phyloP scores from a whole-genome alignment of 768 basidiomycete species.

The Tubosaeta sp. region DNA sequence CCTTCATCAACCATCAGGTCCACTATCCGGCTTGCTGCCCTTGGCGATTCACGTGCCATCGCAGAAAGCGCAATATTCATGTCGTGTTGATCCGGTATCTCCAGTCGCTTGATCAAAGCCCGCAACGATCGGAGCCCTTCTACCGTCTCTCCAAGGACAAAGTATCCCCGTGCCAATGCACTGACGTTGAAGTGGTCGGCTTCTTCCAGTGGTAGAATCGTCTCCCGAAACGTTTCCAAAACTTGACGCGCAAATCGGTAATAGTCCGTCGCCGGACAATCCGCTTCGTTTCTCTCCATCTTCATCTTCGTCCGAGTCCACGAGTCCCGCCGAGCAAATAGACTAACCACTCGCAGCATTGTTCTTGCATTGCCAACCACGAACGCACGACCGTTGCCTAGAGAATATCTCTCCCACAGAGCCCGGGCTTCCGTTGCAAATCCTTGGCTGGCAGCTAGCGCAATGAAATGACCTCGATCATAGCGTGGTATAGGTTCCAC shows the following conservation, averaged over 20 bases:
- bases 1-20: constrained; percentile 46
- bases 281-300: constrained; percentile 2
- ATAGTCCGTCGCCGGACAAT: constrained; percentile 9
- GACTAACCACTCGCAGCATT: constrained; percentile 41
- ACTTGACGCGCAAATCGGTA: constrained; percentile 44
- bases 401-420: constrained; percentile 56
- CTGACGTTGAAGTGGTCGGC: constrained; percentile 52
- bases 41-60: constrained; percentile 47
- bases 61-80: constrained; percentile 59
- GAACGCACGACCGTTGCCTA: constrained; percentile 35
- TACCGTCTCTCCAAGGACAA: constrained; percentile 47
- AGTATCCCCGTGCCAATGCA: constrained; percentile 58
- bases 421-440: constrained; percentile 44
- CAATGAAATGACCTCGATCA: constrained; percentile 49
- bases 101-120: constrained; percentile 42
- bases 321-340: constrained; percentile 31
- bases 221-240: constrained; percentile 38
- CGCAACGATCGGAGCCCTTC: constrained; percentile 48
- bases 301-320: constrained; percentile 16
- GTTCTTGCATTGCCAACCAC: constrained; percentile 43
- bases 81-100: constrained; percentile 60
- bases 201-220: constrained; percentile 43
- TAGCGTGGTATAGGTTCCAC: constrained; percentile 39
- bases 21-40: constrained; percentile 44
- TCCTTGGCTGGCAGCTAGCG: constrained; percentile 41